Base-by-base conservation (phyloP, 2,329 filamentous ascomycete genomes). In the Aspergillus felis region DNA sequence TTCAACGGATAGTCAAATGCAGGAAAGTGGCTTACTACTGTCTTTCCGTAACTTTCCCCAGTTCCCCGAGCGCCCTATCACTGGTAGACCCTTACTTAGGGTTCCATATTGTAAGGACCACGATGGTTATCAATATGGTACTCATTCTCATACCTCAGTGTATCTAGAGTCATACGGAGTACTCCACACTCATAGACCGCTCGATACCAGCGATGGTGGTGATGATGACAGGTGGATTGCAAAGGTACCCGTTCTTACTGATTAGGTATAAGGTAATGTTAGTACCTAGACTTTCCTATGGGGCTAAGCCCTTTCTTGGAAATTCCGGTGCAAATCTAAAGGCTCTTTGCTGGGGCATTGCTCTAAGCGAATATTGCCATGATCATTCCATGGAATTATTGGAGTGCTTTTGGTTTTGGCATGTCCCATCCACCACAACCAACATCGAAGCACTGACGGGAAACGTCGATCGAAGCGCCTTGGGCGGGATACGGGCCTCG, bases 401-500 rank as follows among this genome's bases (percentile, higher is more conserved):
- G 12, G n/a, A 35, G 44, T 52, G 24, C 50, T 53, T 56, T 52
- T 17, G n/a, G 20, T 52, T 59, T 42, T 24, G 25, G 25, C 22
- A 20, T 47, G 22, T 7, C 22, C n/a, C 25, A 12, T n/a, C 9
- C 24, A 51, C 54, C 48, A 61, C 55, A 50, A 52, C 54, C 56
- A 57, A 57, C 51, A 48, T 28, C 53, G 55, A 61, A 64, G 61
- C 54, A 59, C 56, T 61, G 58, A 56, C 48, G 53, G 55, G 53
- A 54, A 54, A 56, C 44, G 52, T 29, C 50, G 49, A 46, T 56
- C 20, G 56, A 55, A 57, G 57, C 56, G 61, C 56, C 55, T 54
- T 52, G 56, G 53, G 44, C 44, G 59, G 56, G 55, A 59, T 48
- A 55, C 42, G 53, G 62, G 58, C 61, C 22, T 47, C 6, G 22